These are phyloP conservation scores for Protostelium mycophagum DNA, from an alignment of 78 protist genomes.

Conservation along the genomic window DNA sequence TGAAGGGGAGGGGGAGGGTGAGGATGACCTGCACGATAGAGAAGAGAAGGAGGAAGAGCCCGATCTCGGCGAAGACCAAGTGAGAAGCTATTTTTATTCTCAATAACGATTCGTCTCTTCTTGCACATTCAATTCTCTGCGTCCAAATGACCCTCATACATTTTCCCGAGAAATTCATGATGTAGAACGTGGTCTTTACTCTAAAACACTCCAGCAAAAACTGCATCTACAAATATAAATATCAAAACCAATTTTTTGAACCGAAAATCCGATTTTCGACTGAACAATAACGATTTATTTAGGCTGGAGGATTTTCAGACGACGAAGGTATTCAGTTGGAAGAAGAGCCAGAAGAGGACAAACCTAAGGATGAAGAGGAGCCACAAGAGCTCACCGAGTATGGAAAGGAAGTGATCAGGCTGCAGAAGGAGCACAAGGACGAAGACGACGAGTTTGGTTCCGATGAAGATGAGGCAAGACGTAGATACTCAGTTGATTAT, in stretches of 20 bases:
- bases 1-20: no score
- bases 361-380: background rate
- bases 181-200: no score
- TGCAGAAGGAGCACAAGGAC: background rate
- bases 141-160: no score
- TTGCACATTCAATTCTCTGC: no score
- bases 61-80: background rate
- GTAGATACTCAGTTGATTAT: no score
- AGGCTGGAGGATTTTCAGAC: background rate
- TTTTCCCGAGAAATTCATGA: no score
- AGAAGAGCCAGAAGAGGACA: background rate
- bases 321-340: background rate
- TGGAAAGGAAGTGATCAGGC: background rate
- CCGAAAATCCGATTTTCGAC: background rate
- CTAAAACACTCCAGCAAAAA: no score
- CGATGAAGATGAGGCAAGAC: background rate
- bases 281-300: background rate
- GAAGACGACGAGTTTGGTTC: background rate
- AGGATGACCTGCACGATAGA: background rate
- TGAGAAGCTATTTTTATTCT: no score
- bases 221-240: no score
- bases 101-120: no score
- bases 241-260: no score
- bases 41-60: background rate
- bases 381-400: background rate